Evolutionary conservation across 352 stramenopile species (phyloP), one percentile per base, ranked within the genome.

Genomic region (Aphanomyces invadans): DNA sequence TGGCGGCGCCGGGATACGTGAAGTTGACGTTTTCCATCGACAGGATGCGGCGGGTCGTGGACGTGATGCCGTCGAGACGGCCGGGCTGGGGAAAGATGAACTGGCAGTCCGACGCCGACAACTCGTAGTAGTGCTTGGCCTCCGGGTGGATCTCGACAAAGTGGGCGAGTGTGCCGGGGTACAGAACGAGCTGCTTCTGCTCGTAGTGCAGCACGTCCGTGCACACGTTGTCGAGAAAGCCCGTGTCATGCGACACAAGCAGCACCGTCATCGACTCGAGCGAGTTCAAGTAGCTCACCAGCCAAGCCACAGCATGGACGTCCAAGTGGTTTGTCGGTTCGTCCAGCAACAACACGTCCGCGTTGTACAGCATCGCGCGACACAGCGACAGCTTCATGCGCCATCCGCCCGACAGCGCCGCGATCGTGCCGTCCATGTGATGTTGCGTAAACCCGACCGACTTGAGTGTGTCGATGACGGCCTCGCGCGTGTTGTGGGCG

Each of bases 171-270:
- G 74, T 89, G 38, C 90, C 90, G 28, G 86, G 82, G 75, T 97
- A 97, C 57, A 96, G 77, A 36, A 97, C 89, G 17, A 99, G 83
- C 83, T 98, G 97, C 76, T 98, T 90, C 71, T 94, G 91, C 69
- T 97, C 85, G 73, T 98, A 98, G 68, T 98, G 88, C 46, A 98
- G 81, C 67, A 99, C 97, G 78, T 98, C 85, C 32, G 93, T 97
- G 79, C 94, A 98, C 71, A 97, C 97, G 64, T 98, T 92, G 78
- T 99, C 97, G 21, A 99, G 76, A 56, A 99, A 94, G 36, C 90
- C 90, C 12, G 92, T 98, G 81, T 99, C 95, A 80, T 99, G 96
- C 48, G 91, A 98, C 61, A 98, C 95, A 64, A 98, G 94, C 73
- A 98, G 92, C 70, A 88, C 88, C 39, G 95, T 98, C 67, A 98